These are phyloP conservation scores for Candida pseudoglaebosa DNA, from an alignment of 805 yeast species.

Conservation along the genomic window DNA sequence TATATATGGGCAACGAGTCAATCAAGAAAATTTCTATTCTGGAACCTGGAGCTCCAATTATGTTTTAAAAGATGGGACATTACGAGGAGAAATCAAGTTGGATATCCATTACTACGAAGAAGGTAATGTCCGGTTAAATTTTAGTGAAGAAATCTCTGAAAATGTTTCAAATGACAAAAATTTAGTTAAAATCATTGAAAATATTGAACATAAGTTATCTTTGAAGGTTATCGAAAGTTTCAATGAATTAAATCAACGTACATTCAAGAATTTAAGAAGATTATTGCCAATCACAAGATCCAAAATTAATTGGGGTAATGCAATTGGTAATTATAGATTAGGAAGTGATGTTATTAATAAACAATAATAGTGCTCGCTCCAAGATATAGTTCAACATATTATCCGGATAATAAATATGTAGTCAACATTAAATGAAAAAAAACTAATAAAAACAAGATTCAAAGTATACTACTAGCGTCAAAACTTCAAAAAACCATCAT, in stretches of 20 bases:
- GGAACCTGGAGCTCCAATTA: slow-evolving; percentile 84
- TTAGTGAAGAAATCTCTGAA: slow-evolving; percentile 29
- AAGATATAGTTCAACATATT: background rate
- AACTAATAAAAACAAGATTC: too few relatives aligned
- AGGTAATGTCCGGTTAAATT: slow-evolving; percentile 82
- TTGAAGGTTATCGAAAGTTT: slow-evolving; percentile 58
- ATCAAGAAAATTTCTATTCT: slow-evolving; percentile 77
- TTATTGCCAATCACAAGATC: slow-evolving; percentile 89
- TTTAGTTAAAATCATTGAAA: slow-evolving; percentile 46
- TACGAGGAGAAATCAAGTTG: slow-evolving; percentile 55
- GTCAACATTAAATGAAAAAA: too few relatives aligned
- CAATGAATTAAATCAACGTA: slow-evolving; percentile 67
- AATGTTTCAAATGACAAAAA: slow-evolving; percentile 11
- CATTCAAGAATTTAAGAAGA: slow-evolving; percentile 83
- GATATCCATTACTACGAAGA: slow-evolving; percentile 94
- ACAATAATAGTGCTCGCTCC: slow-evolving; percentile 8
- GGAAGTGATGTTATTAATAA: slow-evolving; percentile 69
- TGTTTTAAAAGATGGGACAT: slow-evolving; percentile 30
- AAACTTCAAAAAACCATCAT: too few relatives aligned
- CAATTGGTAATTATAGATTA: slow-evolving; percentile 82
- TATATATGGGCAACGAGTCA: slow-evolving; percentile 67
- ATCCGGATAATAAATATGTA: background rate
- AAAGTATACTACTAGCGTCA: too few relatives aligned
- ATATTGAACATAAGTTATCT: slow-evolving; percentile 59
- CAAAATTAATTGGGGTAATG: slow-evolving; percentile 91